Evolutionary conservation across 2,329 filamentous ascomycete genomes (phyloP).

Genomic region (Stemphylium beticola): DNA sequence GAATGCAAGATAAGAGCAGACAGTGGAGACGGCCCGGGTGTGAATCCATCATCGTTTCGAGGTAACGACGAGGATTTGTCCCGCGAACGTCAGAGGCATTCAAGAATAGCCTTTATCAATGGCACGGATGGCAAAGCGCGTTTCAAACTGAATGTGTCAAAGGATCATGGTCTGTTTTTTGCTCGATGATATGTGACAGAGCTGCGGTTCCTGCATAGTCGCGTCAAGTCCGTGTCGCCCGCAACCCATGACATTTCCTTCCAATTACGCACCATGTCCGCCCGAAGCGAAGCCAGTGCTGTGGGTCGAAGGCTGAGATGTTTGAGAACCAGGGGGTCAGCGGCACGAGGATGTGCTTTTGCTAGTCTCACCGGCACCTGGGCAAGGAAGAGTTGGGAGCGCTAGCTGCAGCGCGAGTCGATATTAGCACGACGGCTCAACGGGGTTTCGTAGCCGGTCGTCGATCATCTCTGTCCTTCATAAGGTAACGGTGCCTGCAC

Average conservation of each 20-base stretch:
- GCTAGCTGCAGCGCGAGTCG: conserved; percentile 20
- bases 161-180: not conserved
- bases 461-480: conserved; percentile 27
- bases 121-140: not conserved
- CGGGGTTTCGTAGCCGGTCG: conserved; percentile 18
- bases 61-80: not conserved
- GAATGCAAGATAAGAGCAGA: not conserved
- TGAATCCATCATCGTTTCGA: conserved; percentile 30
- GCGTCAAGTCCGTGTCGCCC: conserved; percentile 12
- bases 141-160: conserved; percentile 5
- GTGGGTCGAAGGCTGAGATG: conserved; percentile 19
- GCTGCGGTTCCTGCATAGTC: conserved; percentile 21
- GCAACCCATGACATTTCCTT: conserved; percentile 2
- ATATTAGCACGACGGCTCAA: conserved; percentile 30
- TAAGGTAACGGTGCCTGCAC: conserved; percentile 21
- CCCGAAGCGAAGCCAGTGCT: conserved; percentile 25
- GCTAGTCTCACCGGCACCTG: conserved; percentile 18
- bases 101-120: not conserved
- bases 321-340: conserved; percentile 13
- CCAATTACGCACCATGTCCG: conserved; percentile 16
- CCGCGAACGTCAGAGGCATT: conserved; percentile 1
- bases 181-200: conserved; percentile 2
- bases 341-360: conserved; percentile 20
- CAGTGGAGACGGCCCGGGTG: conserved; percentile 2
- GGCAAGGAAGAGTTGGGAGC: conserved; percentile 16